A percentile compares a stretch with the other conserved stretches of the same genome.
Conservation (phyloP, 805 yeast genomes). For the Starmerella asiatica region DNA sequence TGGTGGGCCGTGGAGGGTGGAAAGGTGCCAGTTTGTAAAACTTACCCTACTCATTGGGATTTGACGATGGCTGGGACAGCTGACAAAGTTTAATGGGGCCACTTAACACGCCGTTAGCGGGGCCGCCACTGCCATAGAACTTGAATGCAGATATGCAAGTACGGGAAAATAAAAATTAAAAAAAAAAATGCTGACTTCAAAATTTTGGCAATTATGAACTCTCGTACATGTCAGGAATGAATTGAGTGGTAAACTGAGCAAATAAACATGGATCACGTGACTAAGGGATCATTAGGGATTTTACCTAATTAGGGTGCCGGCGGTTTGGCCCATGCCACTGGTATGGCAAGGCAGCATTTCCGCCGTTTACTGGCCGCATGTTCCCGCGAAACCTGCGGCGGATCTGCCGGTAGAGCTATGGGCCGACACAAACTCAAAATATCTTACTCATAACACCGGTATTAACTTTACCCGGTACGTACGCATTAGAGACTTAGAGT, state of each 20-base stretch:
- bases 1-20: neutral
- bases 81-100: too few relatives aligned
- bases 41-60: too few relatives aligned
- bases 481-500: slow-evolving; percentile 8
- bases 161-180: too few relatives aligned
- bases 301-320: neutral
- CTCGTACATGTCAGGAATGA: too few relatives aligned
- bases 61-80: too few relatives aligned
- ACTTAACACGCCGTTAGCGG: neutral
- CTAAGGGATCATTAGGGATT: slow-evolving; percentile 1
- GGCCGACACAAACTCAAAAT: neutral
- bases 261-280: too few relatives aligned
- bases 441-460: neutral
- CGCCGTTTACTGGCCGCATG: slow-evolving; percentile 15
- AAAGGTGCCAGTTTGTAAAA: neutral
- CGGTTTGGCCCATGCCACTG: slow-evolving; percentile 13
- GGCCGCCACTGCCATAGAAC: too few relatives aligned
- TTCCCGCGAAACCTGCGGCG: neutral
- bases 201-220: too few relatives aligned
- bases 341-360: slow-evolving; percentile 16
- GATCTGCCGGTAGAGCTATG: slow-evolving; percentile 11
- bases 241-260: too few relatives aligned
- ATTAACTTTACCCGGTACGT: slow-evolving; percentile 3
- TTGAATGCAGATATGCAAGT: too few relatives aligned
- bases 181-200: too few relatives aligned